A percentile compares a stretch with the other conserved stretches of the same genome.
These are phyloP conservation scores for Coemansia sp. DNA, from an alignment of 192 early-diverging fungal genomes.

Conservation along the genomic window DNA sequence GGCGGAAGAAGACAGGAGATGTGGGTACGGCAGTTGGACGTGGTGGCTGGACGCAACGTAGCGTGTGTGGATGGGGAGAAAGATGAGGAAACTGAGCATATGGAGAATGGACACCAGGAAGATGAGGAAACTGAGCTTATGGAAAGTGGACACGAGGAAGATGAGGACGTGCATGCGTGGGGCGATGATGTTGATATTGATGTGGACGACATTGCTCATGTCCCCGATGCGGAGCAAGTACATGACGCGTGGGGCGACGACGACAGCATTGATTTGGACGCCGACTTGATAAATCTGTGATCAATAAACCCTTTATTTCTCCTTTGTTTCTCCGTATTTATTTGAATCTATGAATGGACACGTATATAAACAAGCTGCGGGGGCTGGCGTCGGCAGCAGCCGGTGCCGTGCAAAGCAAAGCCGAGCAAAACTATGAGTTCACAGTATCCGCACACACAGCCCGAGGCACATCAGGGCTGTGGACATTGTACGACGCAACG, in stretches of 20 bases:
- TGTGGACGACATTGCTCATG: not conserved
- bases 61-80: not conserved
- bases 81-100: not conserved
- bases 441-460: constrained; percentile 1
- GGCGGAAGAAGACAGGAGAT: not conserved
- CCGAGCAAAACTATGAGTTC: constrained; percentile 41
- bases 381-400: constrained; percentile 49
- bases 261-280: constrained; percentile 33
- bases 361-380: constrained; percentile 47
- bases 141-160: too few relatives aligned
- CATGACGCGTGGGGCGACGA: constrained; percentile 30
- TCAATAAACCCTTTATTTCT: constrained; percentile 1
- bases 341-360: constrained; percentile 26
- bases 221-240: not conserved
- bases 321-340: not conserved
- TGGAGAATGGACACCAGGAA: too few relatives aligned
- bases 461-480: constrained; percentile 58
- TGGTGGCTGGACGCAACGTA: not conserved
- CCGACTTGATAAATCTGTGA: constrained; percentile 24
- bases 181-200: constrained; percentile 2
- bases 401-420: constrained; percentile 42
- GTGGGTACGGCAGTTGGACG: constrained; percentile 33
- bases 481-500: constrained; percentile 66
- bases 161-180: not conserved
- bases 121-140: not conserved